Base-by-base conservation (phyloP, 176 grass and related monocot genomes). In the Rhynchospora tenuis region DNA sequence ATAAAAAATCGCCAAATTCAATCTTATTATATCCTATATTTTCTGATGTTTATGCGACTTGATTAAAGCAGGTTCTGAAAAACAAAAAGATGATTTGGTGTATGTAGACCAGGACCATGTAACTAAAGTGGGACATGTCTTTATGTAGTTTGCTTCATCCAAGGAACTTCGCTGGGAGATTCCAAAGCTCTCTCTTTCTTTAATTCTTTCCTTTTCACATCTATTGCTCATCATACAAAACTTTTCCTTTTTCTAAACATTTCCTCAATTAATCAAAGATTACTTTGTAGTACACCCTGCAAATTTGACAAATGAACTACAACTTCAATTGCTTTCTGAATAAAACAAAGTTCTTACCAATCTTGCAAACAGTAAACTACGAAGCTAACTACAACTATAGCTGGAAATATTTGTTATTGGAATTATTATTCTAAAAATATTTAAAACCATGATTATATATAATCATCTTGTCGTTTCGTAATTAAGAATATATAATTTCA, bases 141-240 rank as follows among this genome's bases (percentile, higher is more conserved):
- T 80, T 47, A 61, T 43, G 28, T 45, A 81, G 54, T 63, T 81
- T 81, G 42, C 78, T 62, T 63, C 58, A 19, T 12, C 42, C 16
- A 81, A 78, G 6, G 17, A 63, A n/a, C 78, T 44, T 43, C 17
- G 26, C 9, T 16, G 29, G 2, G 46, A 71, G 83, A 84, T 84
- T 74, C 83, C 83, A 75, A 84, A 84, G 27, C 47, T 73, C 42
- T 84, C 82, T 72, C 82, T 75, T 59, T 84, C 67, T 75, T 46
- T 58, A 50, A 61, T 59, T 84, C 67, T 75, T 46, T 73, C 66
- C 33, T 73, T 38, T 70, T 56, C 46, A 9, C n/a, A 20, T 19
- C 65, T 65, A 51, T 71, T 56, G 31, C 63, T 48, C 6, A n/a
- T 23, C 24, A 26, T 0, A 13, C 48, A 24, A 47, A 63, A 61